These are phyloP conservation scores for Xylaria intraflava DNA, from an alignment of 495 filamentous ascomycete species.

Conservation along the genomic window DNA sequence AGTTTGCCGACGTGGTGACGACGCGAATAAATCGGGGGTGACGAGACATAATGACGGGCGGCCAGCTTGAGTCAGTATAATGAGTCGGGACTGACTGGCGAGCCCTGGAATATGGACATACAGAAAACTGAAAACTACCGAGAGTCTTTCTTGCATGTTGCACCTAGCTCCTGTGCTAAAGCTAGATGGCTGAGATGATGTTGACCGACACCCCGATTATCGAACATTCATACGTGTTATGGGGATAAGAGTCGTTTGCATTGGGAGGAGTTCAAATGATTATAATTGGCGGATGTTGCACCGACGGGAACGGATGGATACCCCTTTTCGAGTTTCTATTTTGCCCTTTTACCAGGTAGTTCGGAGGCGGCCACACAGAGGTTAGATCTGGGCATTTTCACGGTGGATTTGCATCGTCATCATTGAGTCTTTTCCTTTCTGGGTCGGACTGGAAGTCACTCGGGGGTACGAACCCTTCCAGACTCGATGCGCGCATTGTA, in stretches of 20 bases:
- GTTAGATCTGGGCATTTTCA: not conserved
- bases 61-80: not conserved
- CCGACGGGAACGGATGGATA: slow-evolving; percentile 5
- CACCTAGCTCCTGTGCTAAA: not conserved
- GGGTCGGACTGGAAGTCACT: too few relatives aligned
- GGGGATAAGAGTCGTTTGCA: slow-evolving; percentile 5
- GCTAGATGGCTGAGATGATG: not conserved
- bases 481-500: too few relatives aligned
- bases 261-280: slow-evolving; percentile 6
- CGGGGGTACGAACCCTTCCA: too few relatives aligned
- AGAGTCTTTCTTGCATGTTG: not conserved
- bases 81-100: not conserved
- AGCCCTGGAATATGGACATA: not conserved
- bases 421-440: too few relatives aligned
- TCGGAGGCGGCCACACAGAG: not conserved
- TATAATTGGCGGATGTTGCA: not conserved
- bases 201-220: not conserved
- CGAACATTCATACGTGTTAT: not conserved
- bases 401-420: not conserved
- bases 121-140: not conserved
- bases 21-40: slow-evolving; percentile 12
- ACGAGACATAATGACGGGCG: not conserved
- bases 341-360: not conserved
- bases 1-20: slow-evolving; percentile 16
- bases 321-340: slow-evolving; percentile 6